A percentile compares a stretch with the other conserved stretches of the same genome.
Conservation (phyloP, 2,329 filamentous ascomycete genomes). For the Coniochaeta sp. region DNA sequence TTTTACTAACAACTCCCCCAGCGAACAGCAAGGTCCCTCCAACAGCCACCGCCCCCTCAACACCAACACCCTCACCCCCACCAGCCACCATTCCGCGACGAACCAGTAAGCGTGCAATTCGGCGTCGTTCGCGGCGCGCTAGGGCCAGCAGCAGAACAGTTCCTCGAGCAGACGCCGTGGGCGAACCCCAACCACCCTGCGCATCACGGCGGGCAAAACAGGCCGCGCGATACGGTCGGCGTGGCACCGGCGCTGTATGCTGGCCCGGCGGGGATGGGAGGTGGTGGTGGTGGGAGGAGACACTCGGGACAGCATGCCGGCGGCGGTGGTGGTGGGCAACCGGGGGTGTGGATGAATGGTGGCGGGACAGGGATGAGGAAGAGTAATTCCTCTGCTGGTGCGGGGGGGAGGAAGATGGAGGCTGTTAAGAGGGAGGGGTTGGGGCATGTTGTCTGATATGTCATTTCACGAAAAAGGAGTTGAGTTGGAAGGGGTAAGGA, state of each 20-base stretch:
- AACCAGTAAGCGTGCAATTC: slow-evolving; percentile 15
- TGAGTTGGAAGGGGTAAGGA: neutral
- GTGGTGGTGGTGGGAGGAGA: too few species aligned
- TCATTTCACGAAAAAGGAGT: too few species aligned
- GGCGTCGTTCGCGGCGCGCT: slow-evolving; percentile 24
- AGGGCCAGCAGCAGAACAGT: slow-evolving; percentile 72
- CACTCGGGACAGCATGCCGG: neutral
- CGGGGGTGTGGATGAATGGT: neutral
- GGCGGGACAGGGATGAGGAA: neutral
- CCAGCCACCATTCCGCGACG: slow-evolving; percentile 8
- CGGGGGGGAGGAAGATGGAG: slow-evolving; percentile 3
- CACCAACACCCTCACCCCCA: too few species aligned
- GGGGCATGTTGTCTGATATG: neutral
- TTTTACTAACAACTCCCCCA: too few species aligned
- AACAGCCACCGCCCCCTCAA: slow-evolving; percentile 5
- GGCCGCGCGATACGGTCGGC: slow-evolving; percentile 9
- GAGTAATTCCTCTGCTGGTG: neutral
- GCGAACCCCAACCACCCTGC: slow-evolving; percentile 79
- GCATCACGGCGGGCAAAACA: slow-evolving; percentile 48
- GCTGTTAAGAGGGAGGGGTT: neutral
- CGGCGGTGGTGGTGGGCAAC: too few species aligned
- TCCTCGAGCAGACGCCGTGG: slow-evolving; percentile 86
- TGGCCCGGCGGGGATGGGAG: slow-evolving; percentile 8
- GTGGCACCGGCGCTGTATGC: slow-evolving; percentile 5
- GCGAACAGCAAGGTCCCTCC: neutral